Percentiles rank a stretch among this genome's conserved stretches.
Evolutionary conservation across 495 filamentous ascomycete genomes (phyloP).

Genomic region (Podospora fimiseda): DNA sequence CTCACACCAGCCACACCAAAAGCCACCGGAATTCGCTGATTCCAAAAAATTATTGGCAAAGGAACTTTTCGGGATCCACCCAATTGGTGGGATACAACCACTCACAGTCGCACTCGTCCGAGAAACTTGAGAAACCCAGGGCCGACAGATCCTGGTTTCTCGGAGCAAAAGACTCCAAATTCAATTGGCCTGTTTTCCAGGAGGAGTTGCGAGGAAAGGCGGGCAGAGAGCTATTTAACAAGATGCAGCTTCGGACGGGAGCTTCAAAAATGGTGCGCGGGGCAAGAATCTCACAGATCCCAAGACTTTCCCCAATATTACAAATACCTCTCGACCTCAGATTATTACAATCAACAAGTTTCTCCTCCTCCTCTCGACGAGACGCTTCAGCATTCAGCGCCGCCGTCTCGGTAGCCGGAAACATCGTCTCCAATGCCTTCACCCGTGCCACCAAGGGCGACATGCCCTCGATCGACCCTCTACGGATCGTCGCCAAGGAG

Average conservation of each 20-base stretch:
- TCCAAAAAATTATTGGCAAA: constrained; percentile 17
- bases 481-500: constrained; percentile 84
- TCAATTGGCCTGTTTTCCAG: constrained; percentile 21
- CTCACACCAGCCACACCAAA: constrained; percentile 11
- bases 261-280: constrained; percentile 28
- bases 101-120: background rate
- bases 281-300: constrained; percentile 14
- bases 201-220: constrained; percentile 14
- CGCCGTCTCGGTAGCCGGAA: constrained; percentile 71
- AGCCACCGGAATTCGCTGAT: background rate
- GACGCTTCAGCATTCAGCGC: constrained; percentile 42
- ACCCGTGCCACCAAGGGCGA: constrained; percentile 49
- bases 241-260: constrained; percentile 39
- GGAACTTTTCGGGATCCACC: constrained; percentile 29
- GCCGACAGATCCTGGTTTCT: constrained; percentile 1
- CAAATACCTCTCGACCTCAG: constrained; percentile 24
- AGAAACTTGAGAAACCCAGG: background rate
- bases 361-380: constrained; percentile 34
- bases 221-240: background rate
- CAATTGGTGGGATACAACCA: background rate
- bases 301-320: background rate
- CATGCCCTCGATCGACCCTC: constrained; percentile 60
- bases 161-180: too few relatives aligned
- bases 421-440: constrained; percentile 65
- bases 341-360: constrained; percentile 28